Evolutionary conservation across 1,284 basidiomycete species (phyloP), one percentile per base, ranked within the genome.

Genomic region (Tetrapyrgos nigripes): DNA sequence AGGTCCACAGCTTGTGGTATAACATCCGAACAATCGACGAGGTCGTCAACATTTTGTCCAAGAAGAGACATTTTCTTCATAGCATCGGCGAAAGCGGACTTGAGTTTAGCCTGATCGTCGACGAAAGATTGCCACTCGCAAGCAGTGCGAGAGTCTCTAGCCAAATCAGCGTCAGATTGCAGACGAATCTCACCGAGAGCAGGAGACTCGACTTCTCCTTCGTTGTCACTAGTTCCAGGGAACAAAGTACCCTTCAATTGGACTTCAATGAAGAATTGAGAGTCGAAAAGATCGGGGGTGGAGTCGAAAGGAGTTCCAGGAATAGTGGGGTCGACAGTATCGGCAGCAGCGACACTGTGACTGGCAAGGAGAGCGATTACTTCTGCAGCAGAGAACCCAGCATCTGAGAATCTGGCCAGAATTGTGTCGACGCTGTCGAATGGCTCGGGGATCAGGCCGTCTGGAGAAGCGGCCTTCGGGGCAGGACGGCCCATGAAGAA

Each of bases 401-500:
- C 57, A 27, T 58, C 57, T 26, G 48, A 27, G 17, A 49, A 49
- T 17, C 48, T 10, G 5, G 48, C 48, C 46, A 63, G n/a, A n/a
- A 63, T 54, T 2, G 23, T 23, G 2, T 49, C 53, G 37, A 61
- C 56, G 3, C 23, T 53, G 17, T 63, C 59, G 60, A 26, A 40
- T n/a, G 63, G 61, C 45, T 64, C 63, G 14, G 63, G 61, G 5
- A 64, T 50, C 37, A 62, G 46, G 10, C 59, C 59, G 23, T 53
- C 53, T 17, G 56, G 54, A 13, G 64, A 59, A n/a, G 63, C 21
- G 23, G 55, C 60, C 9, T 4, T 62, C 3, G 61, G 59, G 17
- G 28, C 43, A 3, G 62, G 58, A 23, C 63, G 62, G 3, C 62
- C 62, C 2, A 62, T 47, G 40, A 66, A 50, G 58, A 66, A 64